These are phyloP conservation scores for Fusarium bactridioides DNA, from an alignment of 2,329 filamentous ascomycete genomes.

Conservation along the genomic window DNA sequence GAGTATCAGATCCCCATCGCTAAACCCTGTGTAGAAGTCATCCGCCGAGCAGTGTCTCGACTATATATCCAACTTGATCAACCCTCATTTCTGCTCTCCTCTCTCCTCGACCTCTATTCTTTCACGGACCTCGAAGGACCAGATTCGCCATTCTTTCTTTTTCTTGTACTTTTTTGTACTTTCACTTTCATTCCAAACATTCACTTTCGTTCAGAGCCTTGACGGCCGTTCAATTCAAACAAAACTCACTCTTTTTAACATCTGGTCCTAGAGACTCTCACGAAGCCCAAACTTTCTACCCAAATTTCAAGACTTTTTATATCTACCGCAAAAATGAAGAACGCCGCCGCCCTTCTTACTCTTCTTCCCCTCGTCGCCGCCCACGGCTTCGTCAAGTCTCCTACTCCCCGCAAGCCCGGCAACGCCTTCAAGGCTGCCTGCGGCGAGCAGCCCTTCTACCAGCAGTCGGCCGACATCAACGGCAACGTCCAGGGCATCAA, in stretches of 20 bases:
- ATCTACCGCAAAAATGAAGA: constrained; percentile 35
- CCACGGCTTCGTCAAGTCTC: constrained; percentile 55
- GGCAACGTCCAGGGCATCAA: constrained; percentile 50
- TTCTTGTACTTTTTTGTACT: constrained; percentile 42
- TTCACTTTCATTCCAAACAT: constrained; percentile 38
- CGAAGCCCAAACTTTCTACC: neutral
- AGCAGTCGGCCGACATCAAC: constrained; percentile 46
- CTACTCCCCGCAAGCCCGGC: constrained; percentile 52
- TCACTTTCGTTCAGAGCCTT: constrained; percentile 43
- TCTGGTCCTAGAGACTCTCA: constrained; percentile 43
- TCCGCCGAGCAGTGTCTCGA: constrained; percentile 7
- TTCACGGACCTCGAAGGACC: constrained; percentile 45
- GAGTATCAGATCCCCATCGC: constrained; percentile 25
- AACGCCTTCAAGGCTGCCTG: constrained; percentile 54
- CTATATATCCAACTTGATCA: constrained; percentile 37
- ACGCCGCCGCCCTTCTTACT: constrained; percentile 34
- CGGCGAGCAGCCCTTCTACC: constrained; percentile 50
- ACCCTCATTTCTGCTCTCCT: neutral
- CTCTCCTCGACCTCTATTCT: constrained; percentile 34
- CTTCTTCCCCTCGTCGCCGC: constrained; percentile 47
- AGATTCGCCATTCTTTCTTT: constrained; percentile 44
- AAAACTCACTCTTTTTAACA: constrained; percentile 32
- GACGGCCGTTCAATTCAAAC: constrained; percentile 40
- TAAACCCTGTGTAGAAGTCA: constrained; percentile 33
- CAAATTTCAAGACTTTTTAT: neutral